Percentiles rank a stretch among this genome's conserved stretches.
Conservation (phyloP, 352 stramenopile genomes). For the Globisporangium paddicum region DNA sequence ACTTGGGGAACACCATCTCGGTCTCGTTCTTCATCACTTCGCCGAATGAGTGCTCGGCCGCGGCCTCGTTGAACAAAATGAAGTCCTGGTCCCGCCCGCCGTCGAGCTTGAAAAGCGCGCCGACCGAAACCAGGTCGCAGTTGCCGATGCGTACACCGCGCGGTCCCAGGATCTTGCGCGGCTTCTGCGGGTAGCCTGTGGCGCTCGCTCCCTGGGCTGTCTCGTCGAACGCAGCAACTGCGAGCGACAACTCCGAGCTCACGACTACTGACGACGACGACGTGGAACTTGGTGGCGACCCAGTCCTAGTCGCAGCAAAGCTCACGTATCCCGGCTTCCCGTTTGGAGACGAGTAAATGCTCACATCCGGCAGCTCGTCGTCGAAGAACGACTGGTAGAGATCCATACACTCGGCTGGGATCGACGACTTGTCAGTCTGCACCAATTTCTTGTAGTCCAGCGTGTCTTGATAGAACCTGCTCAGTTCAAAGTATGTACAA, state of each 20-base stretch:
- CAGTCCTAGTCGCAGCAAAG: slow-evolving; percentile 17
- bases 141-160: slow-evolving; percentile 16
- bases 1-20: slow-evolving; percentile 27
- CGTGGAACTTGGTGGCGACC: slow-evolving; percentile 2
- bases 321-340: slow-evolving; percentile 10
- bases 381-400: slow-evolving; percentile 84
- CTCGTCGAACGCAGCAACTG: not conserved
- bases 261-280: slow-evolving; percentile 1
- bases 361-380: slow-evolving; percentile 52
- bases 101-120: slow-evolving; percentile 74
- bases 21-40: slow-evolving; percentile 78
- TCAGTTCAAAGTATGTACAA: not conserved
- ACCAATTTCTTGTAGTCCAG: slow-evolving; percentile 69
- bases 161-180: slow-evolving; percentile 17
- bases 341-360: slow-evolving; percentile 31
- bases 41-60: slow-evolving; percentile 62
- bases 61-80: slow-evolving; percentile 77
- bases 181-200: slow-evolving; percentile 4
- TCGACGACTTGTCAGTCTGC: slow-evolving; percentile 36
- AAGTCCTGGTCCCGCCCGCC: slow-evolving; percentile 77
- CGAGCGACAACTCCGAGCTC: not conserved
- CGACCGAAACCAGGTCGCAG: slow-evolving; percentile 59
- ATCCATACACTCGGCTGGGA: slow-evolving; percentile 62
- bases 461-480: slow-evolving; percentile 63
- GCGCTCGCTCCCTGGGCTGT: not conserved